phyloP scores from a whole-genome alignment of 305 asterid genomes.

The Nicotiana rustica region DNA sequence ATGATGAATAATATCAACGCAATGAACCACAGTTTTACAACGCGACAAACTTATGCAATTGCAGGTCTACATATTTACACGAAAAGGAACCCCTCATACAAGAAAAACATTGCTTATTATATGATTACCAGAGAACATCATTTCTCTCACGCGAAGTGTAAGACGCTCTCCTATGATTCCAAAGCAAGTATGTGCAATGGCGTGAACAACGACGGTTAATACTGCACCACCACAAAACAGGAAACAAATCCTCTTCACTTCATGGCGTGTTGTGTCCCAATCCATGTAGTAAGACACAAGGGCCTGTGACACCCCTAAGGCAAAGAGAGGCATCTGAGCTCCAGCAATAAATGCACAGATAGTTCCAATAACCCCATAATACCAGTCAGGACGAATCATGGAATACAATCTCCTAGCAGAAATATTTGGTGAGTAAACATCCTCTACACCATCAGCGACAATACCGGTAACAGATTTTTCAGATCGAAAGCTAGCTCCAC shows the following conservation, averaged over 20 bases:
- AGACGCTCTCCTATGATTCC: constrained; percentile 97
- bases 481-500: constrained; percentile 93
- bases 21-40: not conserved
- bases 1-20: not conserved
- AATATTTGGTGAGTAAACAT: constrained; percentile 49
- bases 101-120: not conserved
- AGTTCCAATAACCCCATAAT: constrained; percentile 80
- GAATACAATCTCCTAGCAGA: constrained; percentile 76
- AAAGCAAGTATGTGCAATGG: constrained; percentile 78
- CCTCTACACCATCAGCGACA: constrained; percentile 74
- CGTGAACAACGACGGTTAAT: constrained; percentile 74
- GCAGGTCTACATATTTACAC: constrained; percentile 21
- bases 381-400: constrained; percentile 94
- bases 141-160: constrained; percentile 87
- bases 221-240: constrained; percentile 91
- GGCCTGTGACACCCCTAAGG: constrained; percentile 94
- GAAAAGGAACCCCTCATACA: not conserved
- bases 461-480: constrained; percentile 74
- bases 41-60: not conserved
- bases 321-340: constrained; percentile 96
- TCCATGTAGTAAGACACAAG: constrained; percentile 98
- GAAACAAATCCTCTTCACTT: constrained; percentile 79
- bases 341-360: constrained; percentile 87
- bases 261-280: constrained; percentile 88
- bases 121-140: constrained; percentile 82